A percentile compares a stretch with the other conserved stretches of the same genome.
These are phyloP conservation scores for Cladophialophora chaetospira DNA, from an alignment of 2,329 filamentous ascomycete genomes.

Conservation along the genomic window DNA sequence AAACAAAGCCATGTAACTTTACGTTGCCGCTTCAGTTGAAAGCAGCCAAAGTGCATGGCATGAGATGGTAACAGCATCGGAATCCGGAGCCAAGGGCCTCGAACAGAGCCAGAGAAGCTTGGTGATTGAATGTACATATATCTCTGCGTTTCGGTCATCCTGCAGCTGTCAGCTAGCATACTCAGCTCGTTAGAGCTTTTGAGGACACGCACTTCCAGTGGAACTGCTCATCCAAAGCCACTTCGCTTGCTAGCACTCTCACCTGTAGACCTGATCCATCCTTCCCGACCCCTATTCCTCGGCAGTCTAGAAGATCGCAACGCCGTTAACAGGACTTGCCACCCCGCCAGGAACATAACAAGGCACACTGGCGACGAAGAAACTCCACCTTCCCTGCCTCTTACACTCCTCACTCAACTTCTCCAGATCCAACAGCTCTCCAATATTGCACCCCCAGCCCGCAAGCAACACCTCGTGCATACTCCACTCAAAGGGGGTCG, in stretches of 20 bases:
- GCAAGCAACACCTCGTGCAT: constrained; percentile 37
- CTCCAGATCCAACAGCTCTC: constrained; percentile 45
- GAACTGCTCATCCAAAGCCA: too few relatives aligned
- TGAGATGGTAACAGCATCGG: background rate
- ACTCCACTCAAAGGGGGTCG: constrained; percentile 30
- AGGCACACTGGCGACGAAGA: constrained; percentile 50
- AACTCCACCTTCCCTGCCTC: constrained; percentile 43
- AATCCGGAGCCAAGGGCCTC: background rate
- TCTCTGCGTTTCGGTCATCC: too few relatives aligned
- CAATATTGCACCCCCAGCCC: constrained; percentile 38
- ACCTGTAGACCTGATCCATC: background rate
- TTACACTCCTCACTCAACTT: constrained; percentile 42
- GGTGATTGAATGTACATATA: background rate
- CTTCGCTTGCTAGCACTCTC: background rate
- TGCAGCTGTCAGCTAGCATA: too few relatives aligned
- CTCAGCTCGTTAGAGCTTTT: background rate
- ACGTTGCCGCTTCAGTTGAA: background rate
- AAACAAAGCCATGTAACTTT: background rate
- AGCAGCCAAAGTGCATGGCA: background rate
- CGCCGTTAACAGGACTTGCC: constrained; percentile 33
- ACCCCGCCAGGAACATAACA: constrained; percentile 34
- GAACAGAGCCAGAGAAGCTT: background rate
- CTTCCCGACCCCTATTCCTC: background rate
- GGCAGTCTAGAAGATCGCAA: constrained; percentile 31
- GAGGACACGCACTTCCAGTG: too few relatives aligned